Percentiles rank a stretch among this genome's conserved stretches.
Conservation (phyloP, 2,329 filamentous ascomycete species). For the Lecanoromycetidae sp. region DNA sequence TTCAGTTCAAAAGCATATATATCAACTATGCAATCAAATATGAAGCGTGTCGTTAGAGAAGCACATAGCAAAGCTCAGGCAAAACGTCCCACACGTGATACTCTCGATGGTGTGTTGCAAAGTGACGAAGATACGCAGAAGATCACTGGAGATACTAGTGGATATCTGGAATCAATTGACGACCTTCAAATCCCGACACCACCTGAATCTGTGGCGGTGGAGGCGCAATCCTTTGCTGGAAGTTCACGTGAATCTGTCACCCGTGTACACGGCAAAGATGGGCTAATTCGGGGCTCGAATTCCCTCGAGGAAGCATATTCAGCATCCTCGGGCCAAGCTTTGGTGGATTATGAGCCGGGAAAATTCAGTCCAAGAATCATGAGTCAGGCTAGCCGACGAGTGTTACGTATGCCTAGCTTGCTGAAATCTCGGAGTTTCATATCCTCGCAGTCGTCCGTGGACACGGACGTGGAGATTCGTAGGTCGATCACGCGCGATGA, state of each 20-base stretch:
- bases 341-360: background rate
- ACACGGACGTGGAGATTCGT: background rate
- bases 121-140: background rate
- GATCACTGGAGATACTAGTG: background rate
- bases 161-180: background rate
- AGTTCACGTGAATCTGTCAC: background rate
- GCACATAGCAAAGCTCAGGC: background rate
- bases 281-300: background rate
- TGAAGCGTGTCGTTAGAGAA: background rate
- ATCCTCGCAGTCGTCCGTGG: background rate
- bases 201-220: background rate
- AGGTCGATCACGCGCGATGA: background rate
- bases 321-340: background rate
- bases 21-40: background rate
- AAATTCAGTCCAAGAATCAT: background rate
- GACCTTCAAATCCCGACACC: background rate
- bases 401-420: background rate
- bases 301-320: background rate
- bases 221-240: background rate
- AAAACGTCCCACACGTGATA: background rate
- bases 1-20: background rate
- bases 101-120: background rate
- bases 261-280: background rate
- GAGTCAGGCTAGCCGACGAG: background rate
- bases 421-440: background rate